A percentile compares a stretch with the other conserved stretches of the same genome.
Evolutionary conservation across 1,284 basidiomycete species (phyloP).

Genomic region (Ceraceosorus guamensis): DNA sequence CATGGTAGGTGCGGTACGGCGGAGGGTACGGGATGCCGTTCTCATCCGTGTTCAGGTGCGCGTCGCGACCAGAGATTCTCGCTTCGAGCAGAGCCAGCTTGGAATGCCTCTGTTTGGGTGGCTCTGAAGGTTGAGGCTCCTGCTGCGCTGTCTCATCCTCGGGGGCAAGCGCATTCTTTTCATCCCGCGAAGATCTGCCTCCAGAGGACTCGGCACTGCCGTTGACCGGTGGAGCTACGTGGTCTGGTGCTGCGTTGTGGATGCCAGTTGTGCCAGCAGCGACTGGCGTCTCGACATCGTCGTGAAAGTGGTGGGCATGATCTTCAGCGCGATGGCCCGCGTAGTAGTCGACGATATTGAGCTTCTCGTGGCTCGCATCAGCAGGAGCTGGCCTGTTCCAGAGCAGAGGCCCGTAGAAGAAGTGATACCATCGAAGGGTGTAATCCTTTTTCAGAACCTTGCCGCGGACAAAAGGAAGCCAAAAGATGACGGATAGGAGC

Average conservation of each 20-base stretch:
- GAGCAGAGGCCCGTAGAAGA: conserved; percentile 25
- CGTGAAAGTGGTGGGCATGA: conserved; percentile 12
- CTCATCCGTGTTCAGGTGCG: neutral
- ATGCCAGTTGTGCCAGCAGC: too few species aligned
- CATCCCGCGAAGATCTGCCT: too few species aligned
- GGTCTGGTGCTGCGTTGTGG: too few species aligned
- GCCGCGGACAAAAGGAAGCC: conserved; percentile 22
- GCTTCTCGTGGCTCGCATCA: conserved; percentile 4
- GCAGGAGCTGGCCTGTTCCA: conserved; percentile 6
- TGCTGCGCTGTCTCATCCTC: neutral
- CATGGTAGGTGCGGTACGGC: conserved; percentile 18
- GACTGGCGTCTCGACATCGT: conserved; percentile 1
- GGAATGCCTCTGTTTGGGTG: neutral
- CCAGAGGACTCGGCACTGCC: conserved; percentile 7
- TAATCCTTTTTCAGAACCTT: conserved; percentile 23
- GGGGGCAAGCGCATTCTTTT: too few species aligned
- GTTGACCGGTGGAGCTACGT: neutral
- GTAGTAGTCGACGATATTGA: conserved; percentile 19
- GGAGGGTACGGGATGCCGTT: conserved; percentile 18
- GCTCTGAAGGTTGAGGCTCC: neutral
- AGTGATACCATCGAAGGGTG: conserved; percentile 23
- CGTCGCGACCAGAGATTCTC: neutral
- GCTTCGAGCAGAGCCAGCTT: neutral
- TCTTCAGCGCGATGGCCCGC: conserved; percentile 3
- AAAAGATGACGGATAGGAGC: conserved; percentile 19